Evolutionary conservation across 345 rosid genomes (phyloP), one percentile per base, ranked within the genome.

Genomic region (Eucalyptus sp.): DNA sequence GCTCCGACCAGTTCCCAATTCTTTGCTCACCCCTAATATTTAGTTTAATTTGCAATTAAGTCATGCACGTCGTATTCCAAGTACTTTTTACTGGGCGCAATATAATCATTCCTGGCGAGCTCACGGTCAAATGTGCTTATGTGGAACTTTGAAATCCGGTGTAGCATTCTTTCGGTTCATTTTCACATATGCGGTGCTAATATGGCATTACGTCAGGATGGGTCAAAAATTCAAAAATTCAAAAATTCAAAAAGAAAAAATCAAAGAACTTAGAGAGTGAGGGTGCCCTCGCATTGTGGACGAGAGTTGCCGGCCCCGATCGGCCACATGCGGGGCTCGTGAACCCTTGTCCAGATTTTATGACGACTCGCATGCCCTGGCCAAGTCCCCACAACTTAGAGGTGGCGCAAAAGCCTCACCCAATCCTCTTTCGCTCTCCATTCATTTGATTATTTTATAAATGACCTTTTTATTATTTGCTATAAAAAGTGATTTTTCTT

Each of bases 281-380:
- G 33, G 33, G 16, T 62, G 33, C 5, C 68, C 68, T 29, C 8
- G 0, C 31, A 8, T 64, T 5, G 10, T 3, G 33, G 18, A 17
- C 9, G 2, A 64, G 76, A 33, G 20, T n/a, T 4, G 33, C 7
- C 3, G 3, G 2, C 37, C 20, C 18, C 7, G 1, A 64, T 64
- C 5, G 1, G 17, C 41, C 10, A 14, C 0, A 2, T 10, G 37
- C 1, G 2, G 20, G 37, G 10, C 37, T 29, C 18, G 3, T 10
- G 68, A 62, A 13, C 33, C 68, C 68, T 62, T 27, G 68, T 12
- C 68, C 4, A 62, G 4, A 27, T 62, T 4, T 62, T 3, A 29
- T 10, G 15, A 64, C 3, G 20, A 13, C 37, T 64, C 3, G 5
- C 46, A 5, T 18, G 27, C 3, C 81, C 2, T 71, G 4, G 14